Evolutionary conservation across 257 asterid species (phyloP).

Genomic region (Salvia splendens): DNA sequence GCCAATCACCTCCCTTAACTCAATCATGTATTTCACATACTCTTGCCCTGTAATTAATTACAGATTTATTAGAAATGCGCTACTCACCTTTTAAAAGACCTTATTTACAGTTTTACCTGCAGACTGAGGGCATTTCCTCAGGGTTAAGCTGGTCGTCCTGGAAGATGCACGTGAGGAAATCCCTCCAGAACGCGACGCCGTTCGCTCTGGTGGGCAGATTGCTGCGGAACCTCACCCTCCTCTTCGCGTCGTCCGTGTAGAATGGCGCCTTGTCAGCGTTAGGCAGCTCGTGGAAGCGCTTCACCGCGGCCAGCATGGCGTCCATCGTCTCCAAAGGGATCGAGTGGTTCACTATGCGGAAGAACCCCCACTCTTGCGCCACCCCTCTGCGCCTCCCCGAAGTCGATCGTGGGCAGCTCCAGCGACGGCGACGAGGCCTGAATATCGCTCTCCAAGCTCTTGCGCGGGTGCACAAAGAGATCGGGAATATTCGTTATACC

Average conservation of each 20-base stretch:
- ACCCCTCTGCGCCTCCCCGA: conserved; percentile 18
- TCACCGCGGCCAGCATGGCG: conserved; percentile 36
- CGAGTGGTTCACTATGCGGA: conserved; percentile 40
- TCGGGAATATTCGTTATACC: conserved; percentile 32
- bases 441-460: neutral
- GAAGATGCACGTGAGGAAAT: conserved; percentile 29
- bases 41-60: too few relatives aligned
- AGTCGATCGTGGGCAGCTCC: conserved; percentile 36
- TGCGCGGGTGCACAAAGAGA: conserved; percentile 34
- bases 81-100: too few relatives aligned
- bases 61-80: too few relatives aligned
- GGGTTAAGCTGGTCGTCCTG: conserved; percentile 33
- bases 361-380: conserved; percentile 41
- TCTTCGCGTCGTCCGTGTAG: conserved; percentile 32
- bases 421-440: neutral
- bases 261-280: conserved; percentile 24
- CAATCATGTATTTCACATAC: too few relatives aligned
- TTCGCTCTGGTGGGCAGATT: conserved; percentile 20
- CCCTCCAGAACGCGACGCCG: conserved; percentile 42
- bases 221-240: conserved; percentile 37
- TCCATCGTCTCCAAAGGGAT: conserved; percentile 42
- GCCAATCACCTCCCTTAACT: conserved; percentile 37
- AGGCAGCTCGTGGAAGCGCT: conserved; percentile 44
- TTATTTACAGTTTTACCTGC: conserved; percentile 34
- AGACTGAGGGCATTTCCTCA: conserved; percentile 14